Base-by-base conservation (phyloP, 2,329 filamentous ascomycete genomes). In the Dactylonectria estremocensis region DNA sequence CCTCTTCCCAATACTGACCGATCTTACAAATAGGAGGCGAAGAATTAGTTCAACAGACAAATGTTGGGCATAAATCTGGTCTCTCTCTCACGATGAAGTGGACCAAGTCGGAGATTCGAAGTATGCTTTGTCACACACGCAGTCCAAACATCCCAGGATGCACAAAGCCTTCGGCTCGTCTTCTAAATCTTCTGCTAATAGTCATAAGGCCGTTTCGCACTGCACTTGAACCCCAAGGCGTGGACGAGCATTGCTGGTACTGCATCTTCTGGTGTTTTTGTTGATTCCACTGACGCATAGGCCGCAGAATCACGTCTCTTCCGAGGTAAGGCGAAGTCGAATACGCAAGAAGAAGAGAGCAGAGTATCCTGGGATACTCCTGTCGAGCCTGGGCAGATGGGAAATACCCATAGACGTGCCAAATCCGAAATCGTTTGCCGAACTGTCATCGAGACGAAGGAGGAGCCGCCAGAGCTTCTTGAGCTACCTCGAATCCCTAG, bases 161-260 rank as follows among this genome's bases (percentile, higher is more conserved):
- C 31, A 22, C 28, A 20, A 18, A 16, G 18, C 5, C 50, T 28
- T 35, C 33, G 13, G 10, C n/a, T 35, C 10, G 4, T 33, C 10
- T 6, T 33, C 18, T 5, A 22, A 13, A 10, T 3, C 5, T 3
- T 2, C 11, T 61, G 24, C 55, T 67, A 40, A 69, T 13, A 14
- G 9, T 11, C 22, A n/a, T 4, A 49, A 67, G 67, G 11, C 13
- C 55, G 55, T 10, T 43, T 69, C 16, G 4, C 33, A 1, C 64
- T 61, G 5, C 57, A 37, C 10, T 28, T 64, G 46, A 61, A 56
- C 7, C 28, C 55, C 22, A 67, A 64, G 24, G 24, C 46, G 13
- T 67, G 64, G 64, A 13, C 56, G 11, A 69, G 58, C 52, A 49
- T 66, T 28, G n/a, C 58, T n/a, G 54, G 67, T 60, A 56, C 10